phyloP scores from a whole-genome alignment of 441 rosid species.

The Gossypium gossypioides region DNA sequence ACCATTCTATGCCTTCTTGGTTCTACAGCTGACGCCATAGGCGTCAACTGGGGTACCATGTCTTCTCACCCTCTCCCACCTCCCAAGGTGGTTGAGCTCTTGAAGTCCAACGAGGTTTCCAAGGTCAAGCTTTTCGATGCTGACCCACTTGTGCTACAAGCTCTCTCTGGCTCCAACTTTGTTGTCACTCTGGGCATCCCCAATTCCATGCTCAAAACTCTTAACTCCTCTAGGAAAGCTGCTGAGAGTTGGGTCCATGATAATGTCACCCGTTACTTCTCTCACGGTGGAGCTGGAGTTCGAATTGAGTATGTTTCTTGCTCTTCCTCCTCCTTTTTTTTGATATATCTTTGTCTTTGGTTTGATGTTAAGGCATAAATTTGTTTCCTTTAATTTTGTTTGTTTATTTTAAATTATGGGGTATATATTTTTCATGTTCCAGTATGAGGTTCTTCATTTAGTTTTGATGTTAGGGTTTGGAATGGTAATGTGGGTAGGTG shows the following conservation, averaged over 20 bases:
- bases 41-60: slow-evolving; percentile 73
- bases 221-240: slow-evolving; percentile 62
- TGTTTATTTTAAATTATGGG: not conserved
- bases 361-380: not conserved
- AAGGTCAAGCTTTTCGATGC: slow-evolving; percentile 73
- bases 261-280: slow-evolving; percentile 77
- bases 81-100: slow-evolving; percentile 62
- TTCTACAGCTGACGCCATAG: slow-evolving; percentile 27
- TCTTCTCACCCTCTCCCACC: slow-evolving; percentile 80
- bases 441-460: not conserved
- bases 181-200: slow-evolving; percentile 62
- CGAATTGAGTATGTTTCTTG: slow-evolving; percentile 45
- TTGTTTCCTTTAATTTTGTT: not conserved
- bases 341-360: not conserved
- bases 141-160: slow-evolving; percentile 54
- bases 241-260: slow-evolving; percentile 87
- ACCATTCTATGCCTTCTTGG: slow-evolving; percentile 16
- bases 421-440: not conserved
- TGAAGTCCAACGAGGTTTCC: slow-evolving; percentile 64
- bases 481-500: not conserved
- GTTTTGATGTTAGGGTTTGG: slow-evolving; percentile 11
- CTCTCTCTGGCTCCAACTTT: slow-evolving; percentile 67
- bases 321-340: not conserved
- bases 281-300: slow-evolving; percentile 36
- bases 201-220: slow-evolving; percentile 44